These are phyloP conservation scores for Talaromyces piceae DNA, from an alignment of 2,329 filamentous ascomycete genomes.

Conservation along the genomic window DNA sequence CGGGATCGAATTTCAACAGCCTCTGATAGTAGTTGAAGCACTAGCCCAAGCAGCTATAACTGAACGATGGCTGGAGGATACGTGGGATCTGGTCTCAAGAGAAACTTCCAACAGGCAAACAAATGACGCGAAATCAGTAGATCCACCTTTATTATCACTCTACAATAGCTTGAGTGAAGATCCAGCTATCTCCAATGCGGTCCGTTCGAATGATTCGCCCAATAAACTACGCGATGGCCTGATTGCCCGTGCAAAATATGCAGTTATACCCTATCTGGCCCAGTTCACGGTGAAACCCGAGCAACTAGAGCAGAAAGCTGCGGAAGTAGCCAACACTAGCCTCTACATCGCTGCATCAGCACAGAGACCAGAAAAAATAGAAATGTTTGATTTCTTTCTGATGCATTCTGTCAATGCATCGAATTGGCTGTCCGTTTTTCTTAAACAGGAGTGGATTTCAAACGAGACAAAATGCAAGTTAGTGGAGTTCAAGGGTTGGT, in stretches of 20 bases:
- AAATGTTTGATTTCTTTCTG: conserved; percentile 76
- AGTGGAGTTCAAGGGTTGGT: conserved; percentile 72
- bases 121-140: background rate
- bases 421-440: conserved; percentile 63
- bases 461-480: conserved; percentile 57
- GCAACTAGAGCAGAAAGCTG: background rate
- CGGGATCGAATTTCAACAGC: conserved; percentile 72
- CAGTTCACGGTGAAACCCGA: background rate
- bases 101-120: background rate
- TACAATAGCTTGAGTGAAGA: background rate
- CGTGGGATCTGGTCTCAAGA: background rate
- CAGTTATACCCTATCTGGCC: background rate
- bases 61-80: conserved; percentile 41
- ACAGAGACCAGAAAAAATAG: conserved; percentile 54
- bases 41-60: conserved; percentile 74
- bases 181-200: background rate
- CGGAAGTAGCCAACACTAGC: conserved; percentile 9
- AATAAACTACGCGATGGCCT: background rate
- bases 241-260: background rate
- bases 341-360: conserved; percentile 46
- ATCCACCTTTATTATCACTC: background rate
- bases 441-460: conserved; percentile 54
- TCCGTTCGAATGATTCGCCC: background rate
- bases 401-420: conserved; percentile 71
- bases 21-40: conserved; percentile 70